Evolutionary conservation across 2,329 filamentous ascomycete species (phyloP), one percentile per base, ranked within the genome.

Genomic region (Epicoccum sorghinum): DNA sequence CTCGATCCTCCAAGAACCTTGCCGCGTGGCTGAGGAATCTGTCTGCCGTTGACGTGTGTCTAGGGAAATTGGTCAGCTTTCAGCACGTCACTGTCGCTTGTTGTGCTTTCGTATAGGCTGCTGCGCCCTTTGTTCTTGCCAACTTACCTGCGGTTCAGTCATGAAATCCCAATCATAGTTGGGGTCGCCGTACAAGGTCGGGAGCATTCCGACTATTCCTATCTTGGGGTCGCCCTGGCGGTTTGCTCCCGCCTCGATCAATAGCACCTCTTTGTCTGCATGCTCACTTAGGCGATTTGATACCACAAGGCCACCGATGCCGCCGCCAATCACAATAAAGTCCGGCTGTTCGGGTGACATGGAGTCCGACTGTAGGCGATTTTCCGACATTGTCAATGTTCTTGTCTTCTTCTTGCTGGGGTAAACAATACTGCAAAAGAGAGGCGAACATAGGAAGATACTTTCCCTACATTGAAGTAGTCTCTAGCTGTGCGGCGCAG

Each of bases 221-320:
- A 57, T 41, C 12, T 46, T 51, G 10, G 70, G 73, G 43, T 65
- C 64, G 13, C 66, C 39, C 47, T 72, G 65, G 36, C 70, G 73
- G 58, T 72, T 71, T 5, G 61, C 61, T 33, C 59, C 55, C 1
- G 55, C 55, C 36, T 64, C 58, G 39, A 62, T 49, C 14, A 75
- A 62, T 5, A 70, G 68, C 10, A 75, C 64, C 4, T 44, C 36
- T 27, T 55, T 49, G 3, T 57, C 48, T 32, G 55, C 30, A 37
- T 61, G 54, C 32, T 58, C 59, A 10, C 49, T 56, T 10, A 65
- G 43, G 12, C 60, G 51, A 13, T 46, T 42, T 1, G 53, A 56
- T 9, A 63, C 35, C 6, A 53, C 46, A 13, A 60, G 24, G 2
- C 61, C 61, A 1, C 48, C 58, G 2, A 51, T 60, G 2, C 61